Evolutionary conservation across 2,329 filamentous ascomycete species (phyloP).

Genomic region (Cyphellophora attinorum): DNA sequence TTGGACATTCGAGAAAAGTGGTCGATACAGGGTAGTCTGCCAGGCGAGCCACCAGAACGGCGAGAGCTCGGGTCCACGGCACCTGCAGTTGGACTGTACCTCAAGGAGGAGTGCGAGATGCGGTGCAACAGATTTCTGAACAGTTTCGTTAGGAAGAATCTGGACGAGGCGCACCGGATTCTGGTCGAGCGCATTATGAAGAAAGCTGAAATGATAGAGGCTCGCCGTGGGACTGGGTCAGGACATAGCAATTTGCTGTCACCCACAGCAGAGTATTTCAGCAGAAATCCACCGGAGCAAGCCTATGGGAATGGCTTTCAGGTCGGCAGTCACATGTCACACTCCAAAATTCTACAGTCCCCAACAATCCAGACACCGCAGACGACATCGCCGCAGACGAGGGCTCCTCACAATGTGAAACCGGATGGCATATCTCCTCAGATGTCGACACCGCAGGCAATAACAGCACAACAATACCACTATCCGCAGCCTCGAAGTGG

Average conservation of each 20-base stretch:
- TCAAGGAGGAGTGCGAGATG: constrained; percentile 80
- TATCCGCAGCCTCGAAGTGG: too few relatives aligned
- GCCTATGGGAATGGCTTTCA: constrained; percentile 10
- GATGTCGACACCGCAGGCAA: too few relatives aligned
- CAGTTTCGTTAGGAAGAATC: constrained; percentile 69
- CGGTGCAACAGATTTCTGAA: constrained; percentile 69
- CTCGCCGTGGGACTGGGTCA: constrained; percentile 15
- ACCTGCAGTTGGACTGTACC: constrained; percentile 61
- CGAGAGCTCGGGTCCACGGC: constrained; percentile 57
- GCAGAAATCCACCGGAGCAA: too few relatives aligned
- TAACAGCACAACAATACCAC: too few relatives aligned
- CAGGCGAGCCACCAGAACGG: constrained; percentile 57
- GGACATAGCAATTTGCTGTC: too few relatives aligned
- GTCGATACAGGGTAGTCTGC: constrained; percentile 62
- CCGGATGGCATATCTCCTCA: too few relatives aligned
- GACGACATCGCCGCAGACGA: constrained; percentile 6
- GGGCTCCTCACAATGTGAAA: too few relatives aligned
- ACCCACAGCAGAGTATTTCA: too few relatives aligned
- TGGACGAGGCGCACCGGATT: constrained; percentile 63
- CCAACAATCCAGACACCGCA: constrained; percentile 1
- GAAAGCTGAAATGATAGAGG: constrained; percentile 36
- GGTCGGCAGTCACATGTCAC: constrained; percentile 16
- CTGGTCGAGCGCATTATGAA: constrained; percentile 57
- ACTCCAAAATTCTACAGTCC: constrained; percentile 9
- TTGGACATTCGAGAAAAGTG: constrained; percentile 71